Evolutionary conservation across 1,284 basidiomycete species (phyloP), one percentile per base, ranked within the genome.

Genomic region (Amylostereum areolatum): DNA sequence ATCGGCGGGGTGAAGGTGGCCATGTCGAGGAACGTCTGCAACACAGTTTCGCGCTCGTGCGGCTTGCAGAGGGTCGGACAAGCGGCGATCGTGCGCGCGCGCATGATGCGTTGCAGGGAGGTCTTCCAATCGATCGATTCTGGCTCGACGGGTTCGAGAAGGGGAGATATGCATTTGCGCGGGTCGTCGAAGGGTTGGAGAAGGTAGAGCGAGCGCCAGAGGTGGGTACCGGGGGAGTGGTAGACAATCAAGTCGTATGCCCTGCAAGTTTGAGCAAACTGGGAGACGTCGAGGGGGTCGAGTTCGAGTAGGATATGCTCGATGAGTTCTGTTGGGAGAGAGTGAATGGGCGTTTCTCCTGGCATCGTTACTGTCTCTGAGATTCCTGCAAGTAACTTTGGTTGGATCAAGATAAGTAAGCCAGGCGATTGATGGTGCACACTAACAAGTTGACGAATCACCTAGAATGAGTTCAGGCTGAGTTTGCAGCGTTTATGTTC

Each of bases 141-240:
- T 3, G 59, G 59, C 2, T 58, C 59, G 1, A 48, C 44, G 2
- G 55, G 62, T 10, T 59, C 34, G 11, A 83, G 81, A 5, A 74
- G 62, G 4, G 65, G 63, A 2, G 68, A 70, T 5, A 75, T 56
- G 45, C 80, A 75, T 25, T 46, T 48, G 3, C 78, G 67, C 2
- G 76, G 81, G 55, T 86, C 82, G 49, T 86, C 83, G 42, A 83
- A 67, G 0, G 71, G 69, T 54, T 81, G 74, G 0, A 61, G 50
- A 42, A 86, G 76, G 59, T 85, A 87, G 1, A 86, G 67, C 11
- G 62, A 65, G 3, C 81, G 73, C 85, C 85, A 87, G 43, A 87
- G 62, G 46, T 70, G 69, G 25, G 70, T 66, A 57, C 77, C 70
- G 18, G 59, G 58, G 0, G 70, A 58, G 46, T 67, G 54, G 53